Percentiles rank a stretch among this genome's conserved stretches.
These are phyloP conservation scores for Candida arabinofermentans DNA, from an alignment of 805 yeast species.

Conservation along the genomic window DNA sequence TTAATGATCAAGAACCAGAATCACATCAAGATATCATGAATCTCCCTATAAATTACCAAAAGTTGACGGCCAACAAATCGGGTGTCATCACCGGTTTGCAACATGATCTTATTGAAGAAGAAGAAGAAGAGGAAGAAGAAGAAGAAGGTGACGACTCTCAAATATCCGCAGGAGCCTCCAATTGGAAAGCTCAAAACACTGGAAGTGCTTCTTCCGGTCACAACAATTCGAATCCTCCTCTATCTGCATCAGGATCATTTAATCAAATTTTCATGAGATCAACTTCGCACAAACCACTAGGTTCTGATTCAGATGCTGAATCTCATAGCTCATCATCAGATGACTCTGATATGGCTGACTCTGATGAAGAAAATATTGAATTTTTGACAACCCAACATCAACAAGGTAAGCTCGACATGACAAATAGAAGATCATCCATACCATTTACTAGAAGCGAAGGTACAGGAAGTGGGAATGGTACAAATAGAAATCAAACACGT, in stretches of 20 bases:
- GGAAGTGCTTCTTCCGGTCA: neutral
- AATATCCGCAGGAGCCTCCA: neutral
- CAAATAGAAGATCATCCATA: slow-evolving; percentile 5
- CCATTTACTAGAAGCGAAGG: slow-evolving; percentile 6
- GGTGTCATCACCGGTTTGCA: slow-evolving; percentile 19
- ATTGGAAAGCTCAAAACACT: neutral
- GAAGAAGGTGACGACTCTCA: neutral
- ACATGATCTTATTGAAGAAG: slow-evolving; percentile 23
- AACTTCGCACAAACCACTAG: slow-evolving; percentile 4
- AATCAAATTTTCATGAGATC: slow-evolving; percentile 6
- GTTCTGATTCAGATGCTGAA: slow-evolving; percentile 5
- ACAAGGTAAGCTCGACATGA: slow-evolving; percentile 14
- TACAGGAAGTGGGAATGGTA: neutral
- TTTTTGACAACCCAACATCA: slow-evolving; percentile 22
- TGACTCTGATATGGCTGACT: slow-evolving; percentile 27
- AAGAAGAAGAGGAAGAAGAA: slow-evolving; percentile 14
- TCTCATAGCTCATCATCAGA: slow-evolving; percentile 9
- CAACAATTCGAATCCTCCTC: neutral
- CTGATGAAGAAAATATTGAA: slow-evolving; percentile 32
- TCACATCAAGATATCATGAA: slow-evolving; percentile 1
- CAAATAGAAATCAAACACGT: neutral
- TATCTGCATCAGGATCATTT: neutral
- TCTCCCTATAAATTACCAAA: neutral
- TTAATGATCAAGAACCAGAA: neutral
- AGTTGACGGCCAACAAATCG: slow-evolving; percentile 13